A percentile compares a stretch with the other conserved stretches of the same genome.
These are phyloP conservation scores for Quaeritorhiza haematococci DNA, from an alignment of 371 early-diverging fungal species.

Conservation along the genomic window DNA sequence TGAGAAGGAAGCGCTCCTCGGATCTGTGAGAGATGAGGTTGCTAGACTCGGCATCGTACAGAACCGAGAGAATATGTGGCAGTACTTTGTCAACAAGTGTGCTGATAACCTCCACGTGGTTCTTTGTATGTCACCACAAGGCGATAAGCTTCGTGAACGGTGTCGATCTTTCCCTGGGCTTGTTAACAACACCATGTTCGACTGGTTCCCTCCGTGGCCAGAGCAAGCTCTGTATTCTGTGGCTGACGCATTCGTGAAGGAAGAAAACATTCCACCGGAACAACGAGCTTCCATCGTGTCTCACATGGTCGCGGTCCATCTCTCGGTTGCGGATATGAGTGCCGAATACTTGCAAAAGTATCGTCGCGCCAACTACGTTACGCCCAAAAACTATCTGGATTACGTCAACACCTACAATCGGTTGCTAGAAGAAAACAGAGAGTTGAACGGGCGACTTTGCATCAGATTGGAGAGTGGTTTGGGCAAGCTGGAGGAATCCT, in stretches of 20 bases:
- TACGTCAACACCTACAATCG: conserved; percentile 51
- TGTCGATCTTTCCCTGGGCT: conserved; percentile 57
- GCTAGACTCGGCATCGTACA: conserved; percentile 39
- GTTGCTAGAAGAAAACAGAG: conserved; percentile 46
- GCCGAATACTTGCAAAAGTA: conserved; percentile 46
- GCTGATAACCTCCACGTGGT: conserved; percentile 52
- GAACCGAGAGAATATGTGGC: conserved; percentile 48
- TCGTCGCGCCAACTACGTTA: conserved; percentile 52
- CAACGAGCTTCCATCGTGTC: conserved; percentile 36
- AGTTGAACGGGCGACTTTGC: conserved; percentile 45
- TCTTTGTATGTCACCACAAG: conserved; percentile 57
- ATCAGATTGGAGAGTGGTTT: conserved; percentile 50
- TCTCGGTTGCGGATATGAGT: conserved; percentile 43
- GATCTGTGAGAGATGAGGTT: conserved; percentile 45
- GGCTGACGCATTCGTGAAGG: conserved; percentile 48
- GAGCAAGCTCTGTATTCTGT: conserved; percentile 56
- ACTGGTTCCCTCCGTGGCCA: conserved; percentile 63
- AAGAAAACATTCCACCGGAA: conserved; percentile 36
- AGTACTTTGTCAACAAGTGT: conserved; percentile 53
- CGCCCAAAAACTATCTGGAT: conserved; percentile 58
- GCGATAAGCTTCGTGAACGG: conserved; percentile 52
- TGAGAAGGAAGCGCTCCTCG: conserved; percentile 48
- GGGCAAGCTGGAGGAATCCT: conserved; percentile 51
- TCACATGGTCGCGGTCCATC: conserved; percentile 56
- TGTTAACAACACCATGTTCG: conserved; percentile 57